Conservation (phyloP, 176 grass and related monocot species). For the Ampelocalamus luodianensis region DNA sequence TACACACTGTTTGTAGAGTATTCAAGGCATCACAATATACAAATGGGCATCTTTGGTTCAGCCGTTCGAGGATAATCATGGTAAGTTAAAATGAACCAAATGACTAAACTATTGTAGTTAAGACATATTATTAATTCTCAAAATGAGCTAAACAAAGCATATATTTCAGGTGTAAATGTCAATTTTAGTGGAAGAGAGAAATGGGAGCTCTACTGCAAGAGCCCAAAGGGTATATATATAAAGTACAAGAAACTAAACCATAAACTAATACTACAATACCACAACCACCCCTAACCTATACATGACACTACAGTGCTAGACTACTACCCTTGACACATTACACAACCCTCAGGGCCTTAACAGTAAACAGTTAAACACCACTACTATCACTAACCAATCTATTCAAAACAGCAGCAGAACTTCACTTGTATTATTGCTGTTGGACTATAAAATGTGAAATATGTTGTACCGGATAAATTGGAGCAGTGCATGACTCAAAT, state of each 20-base stretch:
- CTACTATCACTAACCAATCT: not conserved
- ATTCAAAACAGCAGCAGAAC: not conserved
- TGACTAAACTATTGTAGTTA: not conserved
- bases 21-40: constrained; percentile 13
- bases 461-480: not conserved
- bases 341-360: no score
- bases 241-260: no score
- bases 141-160: not conserved
- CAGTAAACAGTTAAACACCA: not conserved
- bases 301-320: no score
- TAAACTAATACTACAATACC: no score
- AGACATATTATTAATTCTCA: not conserved
- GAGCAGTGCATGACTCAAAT: not conserved
- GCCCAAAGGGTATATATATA: no score
- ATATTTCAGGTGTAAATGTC: not conserved
- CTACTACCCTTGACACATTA: no score
- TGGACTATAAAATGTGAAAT: constrained; percentile 3
- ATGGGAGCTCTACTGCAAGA: no score
- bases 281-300: no score
- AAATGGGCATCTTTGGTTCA: not conserved
- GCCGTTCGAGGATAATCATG: not conserved
- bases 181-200: no score
- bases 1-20: constrained; percentile 6
- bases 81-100: constrained; percentile 1
- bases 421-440: not conserved